Evolutionary conservation across 1,284 basidiomycete species (phyloP).

Genomic region (Ceratobasidium sp.): DNA sequence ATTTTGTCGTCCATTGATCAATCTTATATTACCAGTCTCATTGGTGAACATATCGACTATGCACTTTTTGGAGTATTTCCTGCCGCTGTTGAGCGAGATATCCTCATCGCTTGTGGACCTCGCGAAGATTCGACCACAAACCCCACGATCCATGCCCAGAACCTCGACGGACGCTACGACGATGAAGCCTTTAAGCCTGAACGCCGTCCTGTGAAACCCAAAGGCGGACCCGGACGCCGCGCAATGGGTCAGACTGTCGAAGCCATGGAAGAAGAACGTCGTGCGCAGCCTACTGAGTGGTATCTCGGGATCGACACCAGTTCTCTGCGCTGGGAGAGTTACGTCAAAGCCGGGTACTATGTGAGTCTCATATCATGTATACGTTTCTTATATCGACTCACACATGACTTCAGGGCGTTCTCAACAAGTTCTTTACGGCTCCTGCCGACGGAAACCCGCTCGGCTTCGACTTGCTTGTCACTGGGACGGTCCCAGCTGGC

Average conservation of each 20-base stretch:
- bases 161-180: constrained; percentile 58
- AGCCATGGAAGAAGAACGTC: constrained; percentile 19
- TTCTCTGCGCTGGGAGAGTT: constrained; percentile 84
- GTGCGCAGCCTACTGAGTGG: constrained; percentile 59
- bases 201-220: constrained; percentile 7
- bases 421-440: constrained; percentile 68
- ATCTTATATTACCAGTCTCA: constrained; percentile 52
- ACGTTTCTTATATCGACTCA: constrained; percentile 3
- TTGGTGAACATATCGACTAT: constrained; percentile 90
- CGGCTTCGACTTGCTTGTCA: constrained; percentile 72
- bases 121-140: constrained; percentile 53
- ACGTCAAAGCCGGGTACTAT: constrained; percentile 85
- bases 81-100: constrained; percentile 84
- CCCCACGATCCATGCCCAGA: constrained; percentile 61
- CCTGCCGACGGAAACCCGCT: constrained; percentile 56
- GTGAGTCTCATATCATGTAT: constrained; percentile 54
- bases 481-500: constrained; percentile 82
- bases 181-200: constrained; percentile 37
- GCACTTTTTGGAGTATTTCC: constrained; percentile 82
- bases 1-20: constrained; percentile 42
- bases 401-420: constrained; percentile 66
- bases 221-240: constrained; percentile 23
- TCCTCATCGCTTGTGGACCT: constrained; percentile 80
- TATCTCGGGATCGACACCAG: constrained; percentile 76
- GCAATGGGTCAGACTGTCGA: constrained; percentile 39